Conservation (phyloP, 1,284 basidiomycete genomes). For the Ganoderma sp. region DNA sequence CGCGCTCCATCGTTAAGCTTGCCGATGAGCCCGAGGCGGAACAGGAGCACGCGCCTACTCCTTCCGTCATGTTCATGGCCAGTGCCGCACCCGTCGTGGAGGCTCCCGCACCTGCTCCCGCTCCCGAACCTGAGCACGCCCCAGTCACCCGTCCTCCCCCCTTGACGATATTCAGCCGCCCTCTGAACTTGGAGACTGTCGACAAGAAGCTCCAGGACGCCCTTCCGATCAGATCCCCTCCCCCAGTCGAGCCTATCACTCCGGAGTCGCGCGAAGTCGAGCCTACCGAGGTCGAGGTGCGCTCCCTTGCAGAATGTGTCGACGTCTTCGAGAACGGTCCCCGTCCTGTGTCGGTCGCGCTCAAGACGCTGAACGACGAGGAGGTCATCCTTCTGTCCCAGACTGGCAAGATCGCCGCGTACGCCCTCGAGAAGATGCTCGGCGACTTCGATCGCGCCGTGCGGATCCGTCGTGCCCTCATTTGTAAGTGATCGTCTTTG, state of each 20-base stretch:
- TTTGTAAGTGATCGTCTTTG: slow-evolving; percentile 66
- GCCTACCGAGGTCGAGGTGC: slow-evolving; percentile 33
- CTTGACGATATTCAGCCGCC: slow-evolving; percentile 33
- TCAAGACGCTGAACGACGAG: slow-evolving; percentile 84
- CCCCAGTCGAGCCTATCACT: slow-evolving; percentile 30
- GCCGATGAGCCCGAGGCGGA: slow-evolving; percentile 37
- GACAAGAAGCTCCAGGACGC: slow-evolving; percentile 45
- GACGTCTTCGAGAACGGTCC: slow-evolving; percentile 88
- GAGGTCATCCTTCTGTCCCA: slow-evolving; percentile 91
- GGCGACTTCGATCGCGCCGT: slow-evolving; percentile 91
- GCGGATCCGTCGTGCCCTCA: slow-evolving; percentile 83
- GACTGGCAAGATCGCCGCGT: slow-evolving; percentile 92
- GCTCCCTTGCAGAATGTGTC: slow-evolving; percentile 81
- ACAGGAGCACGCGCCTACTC: slow-evolving; percentile 30
- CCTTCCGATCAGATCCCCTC: slow-evolving; percentile 31
- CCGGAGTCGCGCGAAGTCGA: slow-evolving; percentile 25
- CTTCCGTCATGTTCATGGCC: slow-evolving; percentile 28
- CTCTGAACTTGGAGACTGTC: slow-evolving; percentile 43
- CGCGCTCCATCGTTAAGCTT: slow-evolving; percentile 33
- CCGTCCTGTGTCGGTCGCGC: slow-evolving; percentile 60
- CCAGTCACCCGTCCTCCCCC: slow-evolving; percentile 35
- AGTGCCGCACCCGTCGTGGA: slow-evolving; percentile 30
- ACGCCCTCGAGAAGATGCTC: slow-evolving; percentile 93
- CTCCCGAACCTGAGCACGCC: slow-evolving; percentile 23
- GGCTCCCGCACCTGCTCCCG: slow-evolving; percentile 18